A percentile compares a stretch with the other conserved stretches of the same genome.
Conservation (phyloP, 2,329 filamentous ascomycete genomes). For the Penicillium sp. region DNA sequence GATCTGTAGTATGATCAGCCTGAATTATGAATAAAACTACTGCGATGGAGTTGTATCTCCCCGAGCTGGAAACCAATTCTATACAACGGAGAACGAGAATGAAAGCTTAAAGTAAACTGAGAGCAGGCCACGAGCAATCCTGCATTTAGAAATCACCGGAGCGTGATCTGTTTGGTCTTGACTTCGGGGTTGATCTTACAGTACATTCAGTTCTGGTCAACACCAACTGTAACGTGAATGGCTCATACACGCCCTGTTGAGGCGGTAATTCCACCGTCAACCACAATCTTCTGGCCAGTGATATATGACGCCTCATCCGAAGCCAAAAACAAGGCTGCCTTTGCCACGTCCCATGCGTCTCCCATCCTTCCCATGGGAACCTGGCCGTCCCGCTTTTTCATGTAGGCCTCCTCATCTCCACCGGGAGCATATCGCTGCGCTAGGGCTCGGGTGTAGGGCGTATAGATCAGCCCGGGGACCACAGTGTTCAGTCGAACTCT, state of each 20-base stretch:
- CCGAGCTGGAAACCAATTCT: too few relatives aligned
- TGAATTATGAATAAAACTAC: too few relatives aligned
- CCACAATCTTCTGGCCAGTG: constrained; percentile 37
- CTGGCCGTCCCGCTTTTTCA: constrained; percentile 25
- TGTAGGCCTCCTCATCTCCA: constrained; percentile 48
- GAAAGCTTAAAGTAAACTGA: too few relatives aligned
- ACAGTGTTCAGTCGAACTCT: constrained; percentile 55
- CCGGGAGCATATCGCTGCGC: constrained; percentile 48
- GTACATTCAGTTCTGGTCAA: too few relatives aligned
- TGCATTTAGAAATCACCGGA: too few relatives aligned
- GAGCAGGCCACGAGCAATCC: too few relatives aligned
- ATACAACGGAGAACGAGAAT: too few relatives aligned
- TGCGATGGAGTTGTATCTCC: too few relatives aligned
- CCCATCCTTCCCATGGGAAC: constrained; percentile 37
- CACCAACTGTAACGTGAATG: too few relatives aligned
- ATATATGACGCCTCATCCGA: constrained; percentile 35
- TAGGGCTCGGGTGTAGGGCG: constrained; percentile 52
- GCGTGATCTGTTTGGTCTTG: too few relatives aligned
- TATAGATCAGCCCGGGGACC: constrained; percentile 60
- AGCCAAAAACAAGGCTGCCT: constrained; percentile 34
- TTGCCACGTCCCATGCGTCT: constrained; percentile 36
- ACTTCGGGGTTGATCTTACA: too few relatives aligned
- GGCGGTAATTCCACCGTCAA: constrained; percentile 36
- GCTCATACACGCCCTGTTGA: neutral
- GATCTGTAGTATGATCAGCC: too few relatives aligned